Evolutionary conservation across 164 flowering plant genomes (phyloP), one percentile per base, ranked within the genome.

Genomic region (Amborella trichopoda): DNA sequence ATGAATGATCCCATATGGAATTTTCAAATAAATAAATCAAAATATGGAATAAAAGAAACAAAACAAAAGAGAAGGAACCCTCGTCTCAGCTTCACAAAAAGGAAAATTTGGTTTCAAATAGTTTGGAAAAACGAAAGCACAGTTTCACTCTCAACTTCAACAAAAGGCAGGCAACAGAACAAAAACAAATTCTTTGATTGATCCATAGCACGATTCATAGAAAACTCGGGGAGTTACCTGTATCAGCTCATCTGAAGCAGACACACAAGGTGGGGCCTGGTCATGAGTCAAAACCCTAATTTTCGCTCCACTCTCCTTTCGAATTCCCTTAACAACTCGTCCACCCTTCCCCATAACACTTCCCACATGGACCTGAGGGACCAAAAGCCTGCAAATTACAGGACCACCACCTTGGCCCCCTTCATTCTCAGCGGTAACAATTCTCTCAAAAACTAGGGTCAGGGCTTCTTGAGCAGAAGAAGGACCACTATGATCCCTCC

Each of bases 301-400:
- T 36, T 56, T 83, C 18, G 71, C 61, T 0, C 93, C 81, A 47
- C 58, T 74, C n/a, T 80, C 87, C 48, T 65, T 74, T 73, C 74
- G 72, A 28, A 91, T 73, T 62, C 63, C 73, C 74, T 73, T 81
- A 48, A 83, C 71, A 2, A 68, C 65, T 54, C 68, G 73, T 32
- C 96, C 98, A 2, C 84, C 91, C 59, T 75, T 86, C 43, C 94
- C 98, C 33, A 90, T 81, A 22, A 90, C 75, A 3, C 72, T 45
- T 9, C 94, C 89, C 1, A 56, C 81, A 38, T 77, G 81, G 33
- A 56, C 69, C 38, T 28, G 47, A n/a, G 65, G 77, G 38, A 67
- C 82, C 61, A 87, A 56, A 60, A 86, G 24, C 58, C 96, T 58
- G 54, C 86, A 76, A 3, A 74, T 69, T 4, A 79, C 85, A n/a